Percentiles rank a stretch among this genome's conserved stretches.
phyloP scores from a whole-genome alignment of 1,139 yeast species.

The Kodamaea suecica region DNA sequence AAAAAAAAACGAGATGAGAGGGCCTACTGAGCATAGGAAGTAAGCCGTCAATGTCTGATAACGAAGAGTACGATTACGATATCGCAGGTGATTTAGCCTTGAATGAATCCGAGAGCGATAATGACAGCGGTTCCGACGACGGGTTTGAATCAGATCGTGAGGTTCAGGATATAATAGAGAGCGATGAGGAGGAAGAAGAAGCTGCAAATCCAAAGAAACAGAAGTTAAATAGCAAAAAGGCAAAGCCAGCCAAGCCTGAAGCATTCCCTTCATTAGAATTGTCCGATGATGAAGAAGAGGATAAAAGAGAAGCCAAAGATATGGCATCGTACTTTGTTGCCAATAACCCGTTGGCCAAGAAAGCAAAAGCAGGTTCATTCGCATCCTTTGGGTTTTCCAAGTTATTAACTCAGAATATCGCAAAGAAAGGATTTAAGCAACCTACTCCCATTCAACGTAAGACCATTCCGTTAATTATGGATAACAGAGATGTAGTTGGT shows the following conservation, averaged over 20 bases:
- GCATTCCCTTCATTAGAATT: conserved; percentile 66
- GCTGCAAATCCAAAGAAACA: conserved; percentile 20
- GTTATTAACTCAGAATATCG: conserved; percentile 62
- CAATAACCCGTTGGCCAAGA: conserved; percentile 49
- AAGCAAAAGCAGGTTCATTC: conserved; percentile 79
- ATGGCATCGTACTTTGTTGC: conserved; percentile 35
- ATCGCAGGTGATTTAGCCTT: conserved; percentile 65
- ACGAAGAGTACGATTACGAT: conserved; percentile 57
- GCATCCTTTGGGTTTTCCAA: conserved; percentile 88
- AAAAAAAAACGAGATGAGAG: background rate
- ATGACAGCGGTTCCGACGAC: conserved; percentile 37
- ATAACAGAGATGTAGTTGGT: conserved; percentile 92
- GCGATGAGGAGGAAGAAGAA: conserved; percentile 43
- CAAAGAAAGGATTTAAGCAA: conserved; percentile 83
- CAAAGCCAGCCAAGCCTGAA: conserved; percentile 12
- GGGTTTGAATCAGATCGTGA: conserved; percentile 32
- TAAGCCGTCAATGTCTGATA: conserved; percentile 53
- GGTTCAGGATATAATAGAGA: conserved; percentile 58
- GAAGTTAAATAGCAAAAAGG: conserved; percentile 17
- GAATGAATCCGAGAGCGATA: conserved; percentile 30
- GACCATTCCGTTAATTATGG: conserved; percentile 85
- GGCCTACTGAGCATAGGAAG: too few relatives aligned
- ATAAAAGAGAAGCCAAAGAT: conserved; percentile 33
- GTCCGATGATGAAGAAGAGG: conserved; percentile 57
- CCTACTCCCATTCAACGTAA: conserved; percentile 98